Evolutionary conservation across 2,329 filamentous ascomycete genomes (phyloP).

Genomic region (Fusarium solani-melongenae): DNA sequence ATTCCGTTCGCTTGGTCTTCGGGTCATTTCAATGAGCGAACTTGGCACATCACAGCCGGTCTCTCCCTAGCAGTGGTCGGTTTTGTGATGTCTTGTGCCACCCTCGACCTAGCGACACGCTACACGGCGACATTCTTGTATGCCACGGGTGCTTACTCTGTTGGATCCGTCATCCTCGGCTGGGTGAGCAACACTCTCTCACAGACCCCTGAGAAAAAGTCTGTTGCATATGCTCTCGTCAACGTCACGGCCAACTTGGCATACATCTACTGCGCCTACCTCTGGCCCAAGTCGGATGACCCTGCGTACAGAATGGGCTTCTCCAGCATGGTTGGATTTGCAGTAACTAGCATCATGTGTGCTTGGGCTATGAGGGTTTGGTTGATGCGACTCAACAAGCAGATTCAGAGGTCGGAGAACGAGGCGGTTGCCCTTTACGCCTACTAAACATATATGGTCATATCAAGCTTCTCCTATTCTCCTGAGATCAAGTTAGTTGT

Average conservation of each 20-base stretch:
- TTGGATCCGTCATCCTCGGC: conserved; percentile 53
- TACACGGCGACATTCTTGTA: conserved; percentile 47
- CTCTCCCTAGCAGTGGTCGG: conserved; percentile 51
- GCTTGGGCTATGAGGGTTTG: conserved; percentile 36
- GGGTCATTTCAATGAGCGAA: conserved; percentile 53
- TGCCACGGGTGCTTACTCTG: conserved; percentile 46
- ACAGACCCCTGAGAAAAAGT: conserved; percentile 56
- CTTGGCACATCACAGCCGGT: conserved; percentile 44
- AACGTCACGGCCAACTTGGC: conserved; percentile 38
- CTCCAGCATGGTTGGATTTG: conserved; percentile 19
- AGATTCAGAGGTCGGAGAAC: conserved; percentile 18
- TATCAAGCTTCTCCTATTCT: too few relatives aligned
- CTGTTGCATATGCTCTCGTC: conserved; percentile 51
- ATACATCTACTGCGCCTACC: conserved; percentile 15
- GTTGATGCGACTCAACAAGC: conserved; percentile 30
- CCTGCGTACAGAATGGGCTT: conserved; percentile 18
- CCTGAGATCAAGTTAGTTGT: too few relatives aligned
- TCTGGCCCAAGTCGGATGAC: conserved; percentile 7
- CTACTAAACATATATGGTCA: neutral
- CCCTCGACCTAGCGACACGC: conserved; percentile 41
- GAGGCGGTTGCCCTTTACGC: conserved; percentile 14
- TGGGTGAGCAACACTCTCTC: conserved; percentile 53
- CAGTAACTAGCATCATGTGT: conserved; percentile 28
- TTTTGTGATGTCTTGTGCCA: conserved; percentile 47
- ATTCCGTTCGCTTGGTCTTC: conserved; percentile 40